Conservation (phyloP, 2,329 filamentous ascomycete genomes). For the Aspergillus intermedius region DNA sequence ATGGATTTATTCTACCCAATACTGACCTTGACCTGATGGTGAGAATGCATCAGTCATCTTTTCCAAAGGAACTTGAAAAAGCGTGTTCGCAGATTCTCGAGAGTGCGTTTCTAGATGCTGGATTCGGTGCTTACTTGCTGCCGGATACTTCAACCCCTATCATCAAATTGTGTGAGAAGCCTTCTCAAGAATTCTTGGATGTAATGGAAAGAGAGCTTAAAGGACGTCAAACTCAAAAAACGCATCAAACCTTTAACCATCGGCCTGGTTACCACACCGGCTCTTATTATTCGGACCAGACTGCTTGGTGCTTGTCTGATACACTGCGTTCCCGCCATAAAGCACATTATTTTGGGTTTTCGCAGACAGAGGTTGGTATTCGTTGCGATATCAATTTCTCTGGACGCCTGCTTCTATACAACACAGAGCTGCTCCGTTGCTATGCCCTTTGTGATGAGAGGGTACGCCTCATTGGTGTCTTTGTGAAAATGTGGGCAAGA, state of each 20-base stretch:
- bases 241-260: conserved; percentile 28
- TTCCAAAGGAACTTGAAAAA: conserved; percentile 50
- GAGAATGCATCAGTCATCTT: conserved; percentile 18
- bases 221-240: conserved; percentile 7
- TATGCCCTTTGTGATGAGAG: conserved; percentile 74
- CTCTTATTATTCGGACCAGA: not conserved
- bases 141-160: conserved; percentile 78
- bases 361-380: conserved; percentile 66
- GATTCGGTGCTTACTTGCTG: conserved; percentile 69
- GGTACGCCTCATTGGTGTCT: conserved; percentile 71
- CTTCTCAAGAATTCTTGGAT: conserved; percentile 53
- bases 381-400: conserved; percentile 92
- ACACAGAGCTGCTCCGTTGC: conserved; percentile 73
- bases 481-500: conserved; percentile 89
- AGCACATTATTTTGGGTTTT: conserved; percentile 65
- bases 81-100: conserved; percentile 69
- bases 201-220: conserved; percentile 58
- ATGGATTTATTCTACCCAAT: conserved; percentile 79
- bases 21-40: conserved; percentile 75
- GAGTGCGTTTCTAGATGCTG: conserved; percentile 63
- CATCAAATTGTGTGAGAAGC: conserved; percentile 74
- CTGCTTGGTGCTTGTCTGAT: not conserved
- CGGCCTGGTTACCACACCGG: conserved; percentile 21
- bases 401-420: conserved; percentile 70
- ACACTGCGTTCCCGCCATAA: not conserved